Base-by-base conservation (phyloP, 345 rosid genomes). In the Lenwebbia sp. region DNA sequence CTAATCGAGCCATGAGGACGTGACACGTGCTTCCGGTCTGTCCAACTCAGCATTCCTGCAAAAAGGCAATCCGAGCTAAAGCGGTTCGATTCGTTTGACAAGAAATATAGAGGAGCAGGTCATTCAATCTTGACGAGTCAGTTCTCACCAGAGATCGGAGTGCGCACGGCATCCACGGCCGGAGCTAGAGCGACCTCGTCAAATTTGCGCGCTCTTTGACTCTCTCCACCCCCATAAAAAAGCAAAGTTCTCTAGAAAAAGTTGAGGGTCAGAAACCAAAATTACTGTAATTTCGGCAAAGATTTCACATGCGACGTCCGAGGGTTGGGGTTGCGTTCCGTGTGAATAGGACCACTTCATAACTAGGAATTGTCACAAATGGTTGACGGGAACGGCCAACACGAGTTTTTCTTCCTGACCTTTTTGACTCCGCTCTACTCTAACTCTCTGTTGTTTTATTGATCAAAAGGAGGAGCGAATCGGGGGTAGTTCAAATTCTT, bases 141-240 rank as follows among this genome's bases (percentile, higher is more conserved):
- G 41, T 62, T 62, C 75, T 30, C 75, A 2, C 23, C 75, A 41
- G 75, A 30, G 41, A 62, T 30, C 23, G 10, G 41, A 15, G 9
- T 11, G 75, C 41, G 41, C 78, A 22, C 13, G 25, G 78, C 25
- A 10, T 62, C 41, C 11, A 9, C 78, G 44, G 78, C 78, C 78
- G 47, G 9, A 19, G 78, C 47, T 9, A 54, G 25, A 9, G 25
- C 21, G 78, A 70, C 25, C 26, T 9, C 78, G 78, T 70, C 78
- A 70, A 70, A 37, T 70, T 33, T 19, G 78, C 21, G 47, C 78
- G 26, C 78, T 19, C 78, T 70, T 70, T 37, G 47, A 70, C 13
- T 49, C 47, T 26, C 23, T 21, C 44, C 25, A 0, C 0, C 57
- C 6, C 7, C 5, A 1, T 8, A 0, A 1, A 37, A 17, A 19